Conservation (phyloP, 2,329 filamentous ascomycete species). For the Sphaerostilbella broomeana region DNA sequence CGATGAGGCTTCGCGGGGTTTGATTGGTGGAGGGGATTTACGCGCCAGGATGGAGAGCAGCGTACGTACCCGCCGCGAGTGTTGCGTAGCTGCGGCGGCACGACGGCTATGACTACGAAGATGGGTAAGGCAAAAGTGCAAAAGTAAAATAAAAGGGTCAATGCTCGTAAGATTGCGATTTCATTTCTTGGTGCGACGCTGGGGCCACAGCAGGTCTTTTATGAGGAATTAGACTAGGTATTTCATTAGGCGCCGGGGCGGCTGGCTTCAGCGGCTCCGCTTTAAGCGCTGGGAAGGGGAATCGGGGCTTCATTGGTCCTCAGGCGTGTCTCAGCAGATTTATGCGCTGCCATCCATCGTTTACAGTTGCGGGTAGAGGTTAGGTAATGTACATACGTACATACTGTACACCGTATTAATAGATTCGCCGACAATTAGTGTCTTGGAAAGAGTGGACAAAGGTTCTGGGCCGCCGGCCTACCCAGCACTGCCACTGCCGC, state of each 20-base stretch:
- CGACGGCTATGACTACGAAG: conserved; percentile 1
- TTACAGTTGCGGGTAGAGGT: too few relatives aligned
- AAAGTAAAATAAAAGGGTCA: neutral
- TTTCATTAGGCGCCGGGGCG: conserved; percentile 7
- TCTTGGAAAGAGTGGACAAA: too few relatives aligned
- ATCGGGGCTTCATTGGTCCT: neutral
- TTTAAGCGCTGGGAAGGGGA: conserved; percentile 4
- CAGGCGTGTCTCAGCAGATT: neutral
- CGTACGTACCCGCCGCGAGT: conserved; percentile 2
- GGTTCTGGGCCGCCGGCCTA: too few relatives aligned
- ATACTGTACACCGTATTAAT: too few relatives aligned
- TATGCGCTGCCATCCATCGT: too few relatives aligned
- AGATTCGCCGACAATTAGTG: too few relatives aligned
- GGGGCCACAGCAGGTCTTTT: neutral
- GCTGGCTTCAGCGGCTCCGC: conserved; percentile 5
- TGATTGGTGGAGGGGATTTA: conserved; percentile 4
- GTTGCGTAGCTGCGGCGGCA: conserved; percentile 13
- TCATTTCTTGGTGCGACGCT: neutral
- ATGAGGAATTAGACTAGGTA: neutral
- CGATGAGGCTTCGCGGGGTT: neutral
- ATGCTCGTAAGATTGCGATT: neutral
- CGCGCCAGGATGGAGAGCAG: conserved; percentile 1
- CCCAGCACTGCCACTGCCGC: too few relatives aligned
- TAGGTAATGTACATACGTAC: too few relatives aligned
- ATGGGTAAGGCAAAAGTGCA: neutral